Percentiles rank a stretch among this genome's conserved stretches.
Conservation (phyloP, 2,329 filamentous ascomycete species). For the Berkeleyomyces rouxiae region DNA sequence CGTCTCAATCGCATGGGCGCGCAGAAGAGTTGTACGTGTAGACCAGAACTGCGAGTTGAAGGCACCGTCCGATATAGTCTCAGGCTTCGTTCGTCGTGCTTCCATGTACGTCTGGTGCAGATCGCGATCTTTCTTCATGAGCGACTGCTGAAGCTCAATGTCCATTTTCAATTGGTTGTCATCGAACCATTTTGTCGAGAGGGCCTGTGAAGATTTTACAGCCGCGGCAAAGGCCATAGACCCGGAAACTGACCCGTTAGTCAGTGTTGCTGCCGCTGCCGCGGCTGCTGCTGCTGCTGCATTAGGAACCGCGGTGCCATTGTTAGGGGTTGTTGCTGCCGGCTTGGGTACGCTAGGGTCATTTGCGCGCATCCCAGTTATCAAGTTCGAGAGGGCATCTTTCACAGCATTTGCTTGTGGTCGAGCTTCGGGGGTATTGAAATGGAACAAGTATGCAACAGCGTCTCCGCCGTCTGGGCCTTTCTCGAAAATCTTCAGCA, state of each 20-base stretch:
- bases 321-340: conserved; percentile 18
- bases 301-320: conserved; percentile 16
- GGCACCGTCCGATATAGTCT: conserved; percentile 59
- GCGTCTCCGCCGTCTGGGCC: conserved; percentile 39
- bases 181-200: conserved; percentile 55
- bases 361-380: conserved; percentile 48
- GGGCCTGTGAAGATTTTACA: conserved; percentile 34
- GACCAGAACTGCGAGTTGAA: conserved; percentile 95
- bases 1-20: conserved; percentile 78
- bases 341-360: conserved; percentile 36
- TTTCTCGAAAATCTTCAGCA: conserved; percentile 80
- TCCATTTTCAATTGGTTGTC: conserved; percentile 63
- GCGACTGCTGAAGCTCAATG: conserved; percentile 68
- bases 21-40: conserved; percentile 66
- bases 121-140: conserved; percentile 62
- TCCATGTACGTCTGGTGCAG: conserved; percentile 79
- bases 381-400: conserved; percentile 60
- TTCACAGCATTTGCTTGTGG: conserved; percentile 74
- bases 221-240: conserved; percentile 67
- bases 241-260: conserved; percentile 30
- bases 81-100: conserved; percentile 65
- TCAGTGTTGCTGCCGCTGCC: conserved; percentile 9
- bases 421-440: conserved; percentile 66
- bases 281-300: conserved; percentile 14
- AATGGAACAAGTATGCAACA: conserved; percentile 69